Evolutionary conservation across 2,329 filamentous ascomycete species (phyloP), one percentile per base, ranked within the genome.

Genomic region (Colletotrichum liaoningense): DNA sequence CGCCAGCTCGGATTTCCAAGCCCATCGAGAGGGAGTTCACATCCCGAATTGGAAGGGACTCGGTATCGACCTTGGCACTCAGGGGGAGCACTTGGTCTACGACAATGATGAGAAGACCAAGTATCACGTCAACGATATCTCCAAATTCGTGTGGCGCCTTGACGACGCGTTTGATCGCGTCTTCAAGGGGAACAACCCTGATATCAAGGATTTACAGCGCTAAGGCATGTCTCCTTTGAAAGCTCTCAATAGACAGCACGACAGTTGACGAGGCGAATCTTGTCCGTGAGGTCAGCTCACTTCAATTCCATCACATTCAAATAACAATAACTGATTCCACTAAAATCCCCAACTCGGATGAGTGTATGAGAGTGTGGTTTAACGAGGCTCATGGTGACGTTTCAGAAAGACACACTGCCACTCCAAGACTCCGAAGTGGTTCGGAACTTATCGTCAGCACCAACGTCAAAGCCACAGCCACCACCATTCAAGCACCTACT

Each of bases 1-100:
- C 75, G 85, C 84, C n/a, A 77, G 76, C 28, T 77, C 74, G 14
- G 85, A 87, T 72, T 82, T 88, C 46, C 80, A 81, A 12, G 70
- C 70, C 28, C 86, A 88, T 75, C 79, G 84, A 24, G 80, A 83
- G 12, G 70, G 76, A 2, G 79, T 80, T n/a, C 81, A 83, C 60
- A 59, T 82, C 33, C 77, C 78, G 3, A 77, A 77, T 59, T 76
- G 81, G 62, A 75, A 77, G 67, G 77, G 67, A 52, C 71, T 73
- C 9, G 75, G 76, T 2, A 78, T 79, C 64, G 76, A 79, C 12
- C n/a, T 72, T 30, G 67, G 68, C 14, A 74, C 75, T 11, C 76
- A 79, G 16, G 78, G 80, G 19, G 77, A 79, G 67, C 69, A 74
- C 30, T 71, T 76, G 56, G 60, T 74, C n/a, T 76, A 69, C 49